Evolutionary conservation across 805 yeast species (phyloP).

Genomic region (Priceomyces haplophilus): DNA sequence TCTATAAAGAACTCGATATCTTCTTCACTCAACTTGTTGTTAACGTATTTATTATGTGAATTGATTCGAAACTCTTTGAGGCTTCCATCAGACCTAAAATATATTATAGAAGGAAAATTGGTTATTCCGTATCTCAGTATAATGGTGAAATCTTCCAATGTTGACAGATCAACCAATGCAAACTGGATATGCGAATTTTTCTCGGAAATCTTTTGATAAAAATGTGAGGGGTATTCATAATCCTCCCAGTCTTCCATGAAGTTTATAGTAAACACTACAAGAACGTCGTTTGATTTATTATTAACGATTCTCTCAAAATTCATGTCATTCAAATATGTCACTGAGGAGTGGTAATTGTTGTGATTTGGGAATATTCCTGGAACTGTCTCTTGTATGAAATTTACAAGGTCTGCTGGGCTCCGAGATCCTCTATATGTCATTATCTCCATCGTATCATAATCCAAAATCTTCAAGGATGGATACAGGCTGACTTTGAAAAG

Average conservation of each 20-base stretch:
- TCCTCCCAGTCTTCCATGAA: constrained; percentile 29
- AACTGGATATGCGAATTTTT: constrained; percentile 14
- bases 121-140: constrained; percentile 25
- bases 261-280: constrained; percentile 25
- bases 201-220: constrained; percentile 27
- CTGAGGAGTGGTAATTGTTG: constrained; percentile 17
- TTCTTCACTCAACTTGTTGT: constrained; percentile 15
- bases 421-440: constrained; percentile 33
- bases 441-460: constrained; percentile 39
- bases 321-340: constrained; percentile 11
- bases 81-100: constrained; percentile 22
- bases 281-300: constrained; percentile 9
- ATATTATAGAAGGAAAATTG: constrained; percentile 31
- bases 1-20: constrained; percentile 12
- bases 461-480: constrained; percentile 50
- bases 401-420: constrained; percentile 17
- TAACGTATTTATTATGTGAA: constrained; percentile 16
- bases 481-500: constrained; percentile 42
- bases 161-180: constrained; percentile 24
- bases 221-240: constrained; percentile 32
- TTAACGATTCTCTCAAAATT: constrained; percentile 3
- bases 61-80: constrained; percentile 24
- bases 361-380: constrained; percentile 19
- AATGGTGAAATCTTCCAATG: constrained; percentile 16
- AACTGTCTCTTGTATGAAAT: constrained; percentile 18